Conservation (phyloP, 2,329 filamentous ascomycete genomes). For the Podosphaera xanthii region DNA sequence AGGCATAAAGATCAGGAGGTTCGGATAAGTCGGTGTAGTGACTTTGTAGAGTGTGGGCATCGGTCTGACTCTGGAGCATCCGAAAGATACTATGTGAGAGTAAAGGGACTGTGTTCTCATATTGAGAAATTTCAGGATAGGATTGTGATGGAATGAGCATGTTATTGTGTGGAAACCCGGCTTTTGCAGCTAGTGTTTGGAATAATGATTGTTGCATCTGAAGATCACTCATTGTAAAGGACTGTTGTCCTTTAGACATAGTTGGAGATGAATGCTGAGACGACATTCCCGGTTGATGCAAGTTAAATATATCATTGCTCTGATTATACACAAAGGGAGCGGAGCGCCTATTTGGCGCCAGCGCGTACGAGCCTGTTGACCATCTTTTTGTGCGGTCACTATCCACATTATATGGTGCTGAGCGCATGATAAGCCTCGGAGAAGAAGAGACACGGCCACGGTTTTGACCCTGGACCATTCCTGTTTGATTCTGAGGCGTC, state of each 20-base stretch:
- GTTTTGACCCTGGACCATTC: slow-evolving; percentile 39
- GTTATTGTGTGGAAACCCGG: slow-evolving; percentile 29
- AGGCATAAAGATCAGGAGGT: slow-evolving; percentile 56
- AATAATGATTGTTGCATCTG: slow-evolving; percentile 32
- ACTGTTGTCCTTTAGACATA: slow-evolving; percentile 24
- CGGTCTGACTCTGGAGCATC: slow-evolving; percentile 53
- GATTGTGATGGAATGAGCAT: slow-evolving; percentile 32
- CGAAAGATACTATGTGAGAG: slow-evolving; percentile 53
- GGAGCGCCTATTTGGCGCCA: slow-evolving; percentile 29
- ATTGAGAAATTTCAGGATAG: slow-evolving; percentile 27
- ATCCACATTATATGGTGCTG: slow-evolving; percentile 49
- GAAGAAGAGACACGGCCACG: slow-evolving; percentile 50
- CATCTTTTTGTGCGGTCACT: slow-evolving; percentile 46
- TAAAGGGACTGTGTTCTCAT: slow-evolving; percentile 34
- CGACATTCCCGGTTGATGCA: slow-evolving; percentile 29
- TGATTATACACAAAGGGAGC: slow-evolving; percentile 41
- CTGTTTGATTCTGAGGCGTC: slow-evolving; percentile 35
- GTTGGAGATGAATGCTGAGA: slow-evolving; percentile 26
- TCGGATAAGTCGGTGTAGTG: slow-evolving; percentile 55
- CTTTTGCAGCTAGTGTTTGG: slow-evolving; percentile 27
- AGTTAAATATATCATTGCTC: slow-evolving; percentile 33
- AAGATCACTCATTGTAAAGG: slow-evolving; percentile 25
- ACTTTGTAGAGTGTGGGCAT: slow-evolving; percentile 40
- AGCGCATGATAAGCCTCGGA: slow-evolving; percentile 41
- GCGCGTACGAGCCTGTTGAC: slow-evolving; percentile 53